A percentile compares a stretch with the other conserved stretches of the same genome.
phyloP scores from a whole-genome alignment of 2,329 filamentous ascomycete species.

The Tolypocladium amazonense region DNA sequence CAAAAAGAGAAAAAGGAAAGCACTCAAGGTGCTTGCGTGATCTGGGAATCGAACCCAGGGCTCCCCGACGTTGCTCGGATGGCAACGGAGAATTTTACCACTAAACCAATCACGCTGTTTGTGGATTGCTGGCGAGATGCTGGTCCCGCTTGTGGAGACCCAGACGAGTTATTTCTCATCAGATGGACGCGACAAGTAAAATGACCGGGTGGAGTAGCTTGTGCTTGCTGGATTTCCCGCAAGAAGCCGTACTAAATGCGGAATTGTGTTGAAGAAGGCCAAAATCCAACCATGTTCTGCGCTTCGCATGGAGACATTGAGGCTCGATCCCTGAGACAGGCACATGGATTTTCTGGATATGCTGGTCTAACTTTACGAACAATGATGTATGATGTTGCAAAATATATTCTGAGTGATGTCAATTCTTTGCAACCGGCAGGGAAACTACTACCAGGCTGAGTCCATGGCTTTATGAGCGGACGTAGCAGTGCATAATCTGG shows the following conservation, averaged over 20 bases:
- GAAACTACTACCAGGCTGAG: too few species aligned
- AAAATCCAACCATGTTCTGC: too few species aligned
- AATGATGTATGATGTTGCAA: too few species aligned
- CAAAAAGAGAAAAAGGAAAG: background rate
- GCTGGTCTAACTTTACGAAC: too few species aligned
- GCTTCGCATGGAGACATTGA: background rate
- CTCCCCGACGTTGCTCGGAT: slow-evolving; percentile 2
- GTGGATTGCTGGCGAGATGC: background rate
- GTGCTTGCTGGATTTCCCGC: too few species aligned
- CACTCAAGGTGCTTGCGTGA: background rate
- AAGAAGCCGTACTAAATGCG: too few species aligned
- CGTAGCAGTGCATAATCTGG: too few species aligned
- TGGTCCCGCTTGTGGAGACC: background rate
- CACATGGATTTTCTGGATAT: background rate
- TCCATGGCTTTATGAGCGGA: too few species aligned
- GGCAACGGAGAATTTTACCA: slow-evolving; percentile 5
- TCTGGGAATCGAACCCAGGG: slow-evolving; percentile 4
- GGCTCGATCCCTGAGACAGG: background rate
- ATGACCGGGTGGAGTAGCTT: background rate
- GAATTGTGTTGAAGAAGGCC: too few species aligned
- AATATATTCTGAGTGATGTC: too few species aligned
- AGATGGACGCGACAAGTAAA: background rate
- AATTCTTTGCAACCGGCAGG: too few species aligned
- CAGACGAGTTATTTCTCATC: background rate
- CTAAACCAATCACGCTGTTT: slow-evolving; percentile 2